phyloP scores from a whole-genome alignment of 805 yeast genomes.

The Hanseniaspora taiwanica region DNA sequence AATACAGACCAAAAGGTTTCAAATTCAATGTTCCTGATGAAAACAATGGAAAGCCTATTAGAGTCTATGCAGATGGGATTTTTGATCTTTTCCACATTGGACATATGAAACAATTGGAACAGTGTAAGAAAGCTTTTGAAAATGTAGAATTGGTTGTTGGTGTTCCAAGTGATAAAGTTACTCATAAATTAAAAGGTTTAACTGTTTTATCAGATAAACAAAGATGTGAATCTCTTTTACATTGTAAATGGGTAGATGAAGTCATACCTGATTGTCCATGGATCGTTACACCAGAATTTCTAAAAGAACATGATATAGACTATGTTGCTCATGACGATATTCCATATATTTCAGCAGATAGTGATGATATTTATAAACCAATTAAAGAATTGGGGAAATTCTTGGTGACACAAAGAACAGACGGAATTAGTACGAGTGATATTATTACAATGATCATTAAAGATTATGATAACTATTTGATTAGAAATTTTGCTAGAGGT shows the following conservation, averaged over 20 bases:
- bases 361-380: constrained; percentile 87
- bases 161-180: constrained; percentile 77
- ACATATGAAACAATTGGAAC: constrained; percentile 95
- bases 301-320: constrained; percentile 70
- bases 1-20: constrained; percentile 70
- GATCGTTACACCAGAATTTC: constrained; percentile 77
- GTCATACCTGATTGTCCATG: constrained; percentile 92
- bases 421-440: constrained; percentile 91
- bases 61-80: constrained; percentile 97
- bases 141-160: constrained; percentile 83
- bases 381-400: constrained; percentile 86
- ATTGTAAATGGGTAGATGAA: constrained; percentile 97
- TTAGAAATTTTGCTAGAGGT: constrained; percentile 96
- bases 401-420: constrained; percentile 89
- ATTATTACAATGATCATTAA: constrained; percentile 89
- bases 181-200: constrained; percentile 85
- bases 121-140: constrained; percentile 83
- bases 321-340: constrained; percentile 96
- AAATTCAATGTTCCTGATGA: constrained; percentile 56
- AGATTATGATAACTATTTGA: constrained; percentile 90
- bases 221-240: constrained; percentile 79
- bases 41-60: constrained; percentile 69
- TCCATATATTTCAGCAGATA: constrained; percentile 82
- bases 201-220: constrained; percentile 84
- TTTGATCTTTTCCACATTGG: constrained; percentile 94